phyloP scores from a whole-genome alignment of 495 filamentous ascomycete genomes.

The Penicillium samsonianum region DNA sequence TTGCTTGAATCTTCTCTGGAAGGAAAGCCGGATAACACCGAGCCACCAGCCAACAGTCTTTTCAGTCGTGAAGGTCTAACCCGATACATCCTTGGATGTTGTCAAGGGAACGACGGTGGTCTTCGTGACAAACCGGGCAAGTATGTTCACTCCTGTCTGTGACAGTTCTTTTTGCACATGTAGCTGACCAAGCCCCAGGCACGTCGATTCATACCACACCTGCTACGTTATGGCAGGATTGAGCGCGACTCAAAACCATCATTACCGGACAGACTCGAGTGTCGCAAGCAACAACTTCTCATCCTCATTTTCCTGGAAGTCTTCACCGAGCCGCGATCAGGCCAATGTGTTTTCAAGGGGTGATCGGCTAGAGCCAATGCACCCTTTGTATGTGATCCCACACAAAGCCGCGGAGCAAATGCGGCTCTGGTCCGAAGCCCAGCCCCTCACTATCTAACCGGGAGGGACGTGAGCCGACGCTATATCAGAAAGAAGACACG shows the following conservation, averaged over 20 bases:
- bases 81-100: slow-evolving; percentile 86
- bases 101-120: slow-evolving; percentile 76
- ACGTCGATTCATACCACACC: slow-evolving; percentile 85
- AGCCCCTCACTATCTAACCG: slow-evolving; percentile 22
- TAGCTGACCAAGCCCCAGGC: slow-evolving; percentile 46
- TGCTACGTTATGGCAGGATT: slow-evolving; percentile 88
- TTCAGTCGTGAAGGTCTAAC: slow-evolving; percentile 84
- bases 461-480: slow-evolving; percentile 12
- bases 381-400: slow-evolving; percentile 87
- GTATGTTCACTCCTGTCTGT: slow-evolving; percentile 52
- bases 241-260: slow-evolving; percentile 76
- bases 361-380: slow-evolving; percentile 56
- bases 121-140: slow-evolving; percentile 92
- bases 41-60: slow-evolving; percentile 46
- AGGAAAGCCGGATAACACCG: slow-evolving; percentile 41
- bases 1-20: slow-evolving; percentile 78
- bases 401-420: slow-evolving; percentile 64
- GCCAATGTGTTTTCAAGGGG: slow-evolving; percentile 49
- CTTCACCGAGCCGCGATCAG: slow-evolving; percentile 48
- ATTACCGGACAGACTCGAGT: slow-evolving; percentile 57
- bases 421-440: slow-evolving; percentile 60
- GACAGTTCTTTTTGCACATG: slow-evolving; percentile 1
- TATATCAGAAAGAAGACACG: slow-evolving; percentile 10
- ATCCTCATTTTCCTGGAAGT: slow-evolving; percentile 68
- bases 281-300: slow-evolving; percentile 39